These are phyloP conservation scores for Hortiboletus campestris DNA, from an alignment of 768 basidiomycete species.

Conservation along the genomic window DNA sequence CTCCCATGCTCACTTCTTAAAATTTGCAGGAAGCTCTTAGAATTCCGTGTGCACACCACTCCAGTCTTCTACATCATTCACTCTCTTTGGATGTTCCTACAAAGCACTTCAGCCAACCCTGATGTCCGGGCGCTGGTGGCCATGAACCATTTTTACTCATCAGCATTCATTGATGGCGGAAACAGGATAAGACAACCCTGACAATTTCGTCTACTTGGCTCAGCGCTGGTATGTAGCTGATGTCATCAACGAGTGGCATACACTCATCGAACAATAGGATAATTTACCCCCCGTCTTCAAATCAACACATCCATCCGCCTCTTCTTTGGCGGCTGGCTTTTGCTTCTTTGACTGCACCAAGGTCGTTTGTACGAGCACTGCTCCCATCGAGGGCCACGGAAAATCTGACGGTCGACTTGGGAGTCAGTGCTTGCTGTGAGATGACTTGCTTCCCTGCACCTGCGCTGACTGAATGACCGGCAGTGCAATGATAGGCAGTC, in stretches of 20 bases:
- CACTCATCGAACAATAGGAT: too few species aligned
- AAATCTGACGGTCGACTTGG: constrained; percentile 31
- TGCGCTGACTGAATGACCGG: constrained; percentile 38
- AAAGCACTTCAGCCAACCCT: neutral
- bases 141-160: neutral
- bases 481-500: constrained; percentile 30
- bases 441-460: constrained; percentile 22
- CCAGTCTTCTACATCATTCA: neutral
- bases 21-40: neutral
- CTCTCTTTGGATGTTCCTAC: neutral
- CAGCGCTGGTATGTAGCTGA: neutral
- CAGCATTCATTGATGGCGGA: neutral
- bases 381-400: constrained; percentile 12
- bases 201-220: neutral
- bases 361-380: constrained; percentile 6
- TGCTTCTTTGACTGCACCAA: constrained; percentile 16
- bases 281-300: too few species aligned
- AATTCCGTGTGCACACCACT: neutral
- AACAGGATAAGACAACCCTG: too few species aligned
- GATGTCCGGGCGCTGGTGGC: neutral
- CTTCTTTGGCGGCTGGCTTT: constrained; percentile 73
- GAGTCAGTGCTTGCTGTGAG: constrained; percentile 13
- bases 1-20: neutral
- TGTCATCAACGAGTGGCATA: too few species aligned
- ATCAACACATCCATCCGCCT: constrained; percentile 80